Conservation (phyloP, 2,329 filamentous ascomycete species). For the Botrytis paeoniae region DNA sequence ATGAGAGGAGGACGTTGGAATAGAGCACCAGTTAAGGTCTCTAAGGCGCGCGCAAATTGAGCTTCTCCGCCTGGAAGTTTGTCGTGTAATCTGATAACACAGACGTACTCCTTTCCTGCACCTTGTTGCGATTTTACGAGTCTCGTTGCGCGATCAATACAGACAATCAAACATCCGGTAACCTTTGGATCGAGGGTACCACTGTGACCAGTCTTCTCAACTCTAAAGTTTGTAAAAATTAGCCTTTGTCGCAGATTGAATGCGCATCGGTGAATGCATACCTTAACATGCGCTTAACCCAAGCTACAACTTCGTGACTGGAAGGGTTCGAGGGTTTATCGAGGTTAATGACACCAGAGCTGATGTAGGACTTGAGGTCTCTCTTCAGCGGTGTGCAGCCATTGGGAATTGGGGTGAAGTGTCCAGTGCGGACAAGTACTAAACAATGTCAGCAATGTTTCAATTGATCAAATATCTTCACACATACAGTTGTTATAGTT, state of each 20-base stretch:
- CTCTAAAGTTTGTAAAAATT: slow-evolving; percentile 46
- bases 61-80: slow-evolving; percentile 90
- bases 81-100: slow-evolving; percentile 91
- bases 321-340: slow-evolving; percentile 97
- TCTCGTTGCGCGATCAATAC: slow-evolving; percentile 93
- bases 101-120: slow-evolving; percentile 98
- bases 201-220: slow-evolving; percentile 97
- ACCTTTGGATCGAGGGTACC: slow-evolving; percentile 98
- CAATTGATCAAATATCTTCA: slow-evolving; percentile 21
- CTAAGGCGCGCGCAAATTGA: slow-evolving; percentile 88
- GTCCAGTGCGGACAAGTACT: slow-evolving; percentile 90
- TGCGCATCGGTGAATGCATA: slow-evolving; percentile 43
- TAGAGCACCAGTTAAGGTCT: slow-evolving; percentile 92
- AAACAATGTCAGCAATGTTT: slow-evolving; percentile 31
- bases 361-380: slow-evolving; percentile 95
- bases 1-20: slow-evolving; percentile 97
- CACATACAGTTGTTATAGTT: slow-evolving; percentile 88
- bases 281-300: slow-evolving; percentile 97
- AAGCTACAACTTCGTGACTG: slow-evolving; percentile 97
- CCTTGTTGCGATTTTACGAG: slow-evolving; percentile 99
- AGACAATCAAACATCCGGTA: slow-evolving; percentile 91
- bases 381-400: slow-evolving; percentile 89
- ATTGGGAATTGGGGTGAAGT: slow-evolving; percentile 94
- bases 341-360: slow-evolving; percentile 96
- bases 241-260: slow-evolving; percentile 16